Evolutionary conservation across 2,329 filamentous ascomycete species (phyloP).

Genomic region (Acrocalymma vagum): DNA sequence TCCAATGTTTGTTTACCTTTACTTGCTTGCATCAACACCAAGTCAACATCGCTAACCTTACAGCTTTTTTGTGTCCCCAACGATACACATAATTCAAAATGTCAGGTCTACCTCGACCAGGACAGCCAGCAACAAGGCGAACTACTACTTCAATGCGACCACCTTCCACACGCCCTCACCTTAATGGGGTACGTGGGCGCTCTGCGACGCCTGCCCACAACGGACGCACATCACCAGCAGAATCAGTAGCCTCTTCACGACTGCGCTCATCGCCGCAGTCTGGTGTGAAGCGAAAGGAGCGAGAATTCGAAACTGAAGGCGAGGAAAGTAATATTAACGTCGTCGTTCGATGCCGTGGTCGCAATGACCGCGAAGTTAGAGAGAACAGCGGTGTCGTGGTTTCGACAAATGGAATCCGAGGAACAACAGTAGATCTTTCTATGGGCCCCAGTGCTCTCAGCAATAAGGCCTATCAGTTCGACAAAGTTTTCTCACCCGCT

Average conservation of each 20-base stretch:
- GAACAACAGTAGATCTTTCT: constrained; percentile 81
- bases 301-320: constrained; percentile 77
- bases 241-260: constrained; percentile 69
- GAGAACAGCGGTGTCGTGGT: constrained; percentile 97
- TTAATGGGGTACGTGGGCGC: constrained; percentile 59
- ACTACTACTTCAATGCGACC: constrained; percentile 62
- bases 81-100: constrained; percentile 47
- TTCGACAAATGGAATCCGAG: constrained; percentile 85
- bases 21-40: constrained; percentile 25
- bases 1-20: constrained; percentile 28
- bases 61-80: constrained; percentile 24
- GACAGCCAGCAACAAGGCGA: constrained; percentile 57
- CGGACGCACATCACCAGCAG: constrained; percentile 73
- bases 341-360: constrained; percentile 90
- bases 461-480: constrained; percentile 97
- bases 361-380: constrained; percentile 88
- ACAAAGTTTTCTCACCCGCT: constrained; percentile 94
- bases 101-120: constrained; percentile 64
- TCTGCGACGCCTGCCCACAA: constrained; percentile 56
- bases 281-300: constrained; percentile 83
- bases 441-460: constrained; percentile 93
- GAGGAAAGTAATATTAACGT: constrained; percentile 98
- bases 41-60: constrained; percentile 22
- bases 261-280: constrained; percentile 59
- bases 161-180: constrained; percentile 60